These are phyloP conservation scores for Hypoxylon rickii DNA, from an alignment of 495 filamentous ascomycete genomes.

Conservation along the genomic window DNA sequence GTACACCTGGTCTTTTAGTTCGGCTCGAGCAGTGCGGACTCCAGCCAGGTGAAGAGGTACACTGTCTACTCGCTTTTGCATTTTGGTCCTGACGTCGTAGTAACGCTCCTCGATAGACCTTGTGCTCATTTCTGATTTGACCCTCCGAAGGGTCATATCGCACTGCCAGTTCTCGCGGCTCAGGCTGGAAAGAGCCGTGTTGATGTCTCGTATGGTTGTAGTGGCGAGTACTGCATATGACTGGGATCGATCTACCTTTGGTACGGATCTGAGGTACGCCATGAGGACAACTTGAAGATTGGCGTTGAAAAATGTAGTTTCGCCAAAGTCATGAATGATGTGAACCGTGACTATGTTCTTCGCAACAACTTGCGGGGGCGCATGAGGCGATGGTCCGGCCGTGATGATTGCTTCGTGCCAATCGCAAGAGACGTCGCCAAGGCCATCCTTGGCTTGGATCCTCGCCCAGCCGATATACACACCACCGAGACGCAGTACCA, in stretches of 20 bases:
- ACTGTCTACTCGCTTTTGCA: conserved; percentile 56
- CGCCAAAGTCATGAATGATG: conserved; percentile 54
- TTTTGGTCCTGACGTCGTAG: conserved; percentile 43
- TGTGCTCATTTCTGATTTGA: conserved; percentile 34
- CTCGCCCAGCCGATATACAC: conserved; percentile 68
- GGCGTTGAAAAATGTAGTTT: conserved; percentile 38
- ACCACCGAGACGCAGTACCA: conserved; percentile 57
- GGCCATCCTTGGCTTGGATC: conserved; percentile 35
- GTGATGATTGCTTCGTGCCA: conserved; percentile 64
- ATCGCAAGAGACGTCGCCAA: conserved; percentile 15
- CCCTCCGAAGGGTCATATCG: conserved; percentile 36
- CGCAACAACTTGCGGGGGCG: conserved; percentile 44
- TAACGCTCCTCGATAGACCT: conserved; percentile 45
- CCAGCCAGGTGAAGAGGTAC: conserved; percentile 61
- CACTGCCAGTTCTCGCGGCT: conserved; percentile 58
- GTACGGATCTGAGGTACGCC: conserved; percentile 55
- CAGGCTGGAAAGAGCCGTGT: conserved; percentile 55
- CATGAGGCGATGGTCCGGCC: conserved; percentile 47
- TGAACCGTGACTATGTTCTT: conserved; percentile 48
- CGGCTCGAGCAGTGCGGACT: conserved; percentile 56
- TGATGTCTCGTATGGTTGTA: conserved; percentile 54
- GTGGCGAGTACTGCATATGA: conserved; percentile 48
- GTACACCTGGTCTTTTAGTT: conserved; percentile 50
- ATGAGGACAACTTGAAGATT: conserved; percentile 59
- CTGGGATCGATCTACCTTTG: conserved; percentile 38